Evolutionary conservation across 148 eudicot genomes (phyloP).

Genomic region (Chenopodium suecicum): DNA sequence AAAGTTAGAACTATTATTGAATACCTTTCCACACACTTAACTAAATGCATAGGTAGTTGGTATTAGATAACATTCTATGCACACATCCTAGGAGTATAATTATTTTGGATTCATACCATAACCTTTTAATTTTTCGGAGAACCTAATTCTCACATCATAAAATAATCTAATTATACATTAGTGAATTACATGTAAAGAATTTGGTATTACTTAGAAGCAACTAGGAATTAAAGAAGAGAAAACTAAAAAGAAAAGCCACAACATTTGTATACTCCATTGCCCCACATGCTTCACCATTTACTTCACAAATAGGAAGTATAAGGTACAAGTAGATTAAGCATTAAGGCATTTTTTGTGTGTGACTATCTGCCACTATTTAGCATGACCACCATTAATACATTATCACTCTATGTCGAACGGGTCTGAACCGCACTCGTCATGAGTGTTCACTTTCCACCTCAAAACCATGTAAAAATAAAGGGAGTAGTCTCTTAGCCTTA

Average conservation of each 20-base stretch:
- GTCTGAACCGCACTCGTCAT: too few species aligned
- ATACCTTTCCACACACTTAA: too few species aligned
- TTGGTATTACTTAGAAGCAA: background rate
- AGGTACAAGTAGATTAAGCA: background rate
- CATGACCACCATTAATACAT: conserved; percentile 15
- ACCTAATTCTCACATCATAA: background rate
- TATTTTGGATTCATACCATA: too few species aligned
- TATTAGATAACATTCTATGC: too few species aligned
- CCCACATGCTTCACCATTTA: conserved; percentile 1
- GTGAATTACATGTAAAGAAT: background rate
- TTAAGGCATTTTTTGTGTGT: background rate
- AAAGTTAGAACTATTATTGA: too few species aligned
- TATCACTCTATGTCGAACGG: too few species aligned
- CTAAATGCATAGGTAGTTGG: too few species aligned
- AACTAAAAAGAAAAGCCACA: background rate
- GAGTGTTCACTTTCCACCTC: too few species aligned
- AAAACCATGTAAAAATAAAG: too few species aligned
- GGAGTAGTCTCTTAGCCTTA: too few species aligned
- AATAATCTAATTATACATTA: background rate
- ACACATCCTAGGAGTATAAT: too few species aligned
- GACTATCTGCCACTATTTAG: background rate
- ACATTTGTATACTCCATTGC: background rate
- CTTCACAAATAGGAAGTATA: background rate
- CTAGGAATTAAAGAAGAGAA: background rate
- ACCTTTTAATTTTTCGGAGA: background rate